Percentiles rank a stretch among this genome's conserved stretches.
These are phyloP conservation scores for Mrakia gelida DNA, from an alignment of 768 basidiomycete species.

Conservation along the genomic window DNA sequence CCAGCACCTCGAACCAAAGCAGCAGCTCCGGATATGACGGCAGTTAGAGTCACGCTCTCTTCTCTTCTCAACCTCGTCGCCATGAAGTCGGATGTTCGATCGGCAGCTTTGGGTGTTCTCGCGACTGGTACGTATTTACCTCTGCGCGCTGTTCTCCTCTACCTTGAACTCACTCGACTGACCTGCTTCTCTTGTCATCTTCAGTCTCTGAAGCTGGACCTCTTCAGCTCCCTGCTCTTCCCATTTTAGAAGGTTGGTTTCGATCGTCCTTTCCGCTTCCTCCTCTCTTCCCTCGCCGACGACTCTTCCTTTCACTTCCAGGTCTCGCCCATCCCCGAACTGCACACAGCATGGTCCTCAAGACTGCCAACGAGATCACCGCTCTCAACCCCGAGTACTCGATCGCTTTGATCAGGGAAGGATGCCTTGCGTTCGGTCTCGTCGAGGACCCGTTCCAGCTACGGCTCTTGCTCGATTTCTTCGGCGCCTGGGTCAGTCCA, in stretches of 20 bases:
- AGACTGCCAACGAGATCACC: neutral
- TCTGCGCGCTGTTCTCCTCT: neutral
- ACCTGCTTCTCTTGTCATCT: neutral
- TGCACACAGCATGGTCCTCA: neutral
- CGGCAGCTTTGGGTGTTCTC: neutral
- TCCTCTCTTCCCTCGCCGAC: neutral
- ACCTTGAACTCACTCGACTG: neutral
- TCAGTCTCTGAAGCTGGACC: neutral
- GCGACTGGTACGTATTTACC: neutral
- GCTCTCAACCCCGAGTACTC: neutral
- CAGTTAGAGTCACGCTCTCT: neutral
- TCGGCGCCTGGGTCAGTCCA: neutral
- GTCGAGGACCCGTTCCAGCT: neutral
- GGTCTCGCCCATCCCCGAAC: constrained; percentile 7
- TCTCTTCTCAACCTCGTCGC: neutral
- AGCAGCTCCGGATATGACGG: neutral
- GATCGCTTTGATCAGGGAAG: neutral
- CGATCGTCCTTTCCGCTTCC: neutral
- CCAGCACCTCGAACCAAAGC: constrained; percentile 2
- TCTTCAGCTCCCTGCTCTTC: neutral
- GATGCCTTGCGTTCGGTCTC: constrained; percentile 2
- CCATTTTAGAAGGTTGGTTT: neutral
- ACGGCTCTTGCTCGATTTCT: neutral
- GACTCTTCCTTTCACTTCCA: neutral
- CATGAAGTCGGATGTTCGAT: neutral